phyloP scores from a whole-genome alignment of 257 asterid species.

The Scutellaria minor region DNA sequence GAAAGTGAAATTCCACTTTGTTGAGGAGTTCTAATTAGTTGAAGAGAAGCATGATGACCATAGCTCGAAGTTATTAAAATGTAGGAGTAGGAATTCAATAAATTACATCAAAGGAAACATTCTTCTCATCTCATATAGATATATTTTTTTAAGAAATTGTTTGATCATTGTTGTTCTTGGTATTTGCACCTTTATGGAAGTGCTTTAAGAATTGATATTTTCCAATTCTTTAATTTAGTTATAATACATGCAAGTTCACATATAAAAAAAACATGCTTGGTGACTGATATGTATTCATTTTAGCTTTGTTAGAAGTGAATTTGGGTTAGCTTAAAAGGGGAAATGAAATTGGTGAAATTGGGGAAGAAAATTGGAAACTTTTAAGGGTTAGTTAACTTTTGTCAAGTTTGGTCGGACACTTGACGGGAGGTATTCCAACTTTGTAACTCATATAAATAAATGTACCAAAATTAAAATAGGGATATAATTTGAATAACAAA shows the following conservation, averaged over 20 bases:
- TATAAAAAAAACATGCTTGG: neutral
- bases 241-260: neutral
- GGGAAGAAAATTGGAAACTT: too few species aligned
- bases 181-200: neutral
- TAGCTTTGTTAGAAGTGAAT: too few species aligned
- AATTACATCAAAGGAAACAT: neutral
- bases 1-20: conserved; percentile 8
- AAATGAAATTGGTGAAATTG: too few species aligned
- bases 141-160: neutral
- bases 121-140: neutral
- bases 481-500: too few species aligned
- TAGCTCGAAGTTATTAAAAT: neutral
- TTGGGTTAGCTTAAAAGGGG: too few species aligned
- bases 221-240: neutral
- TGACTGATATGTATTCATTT: neutral
- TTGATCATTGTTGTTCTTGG: neutral
- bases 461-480: too few species aligned
- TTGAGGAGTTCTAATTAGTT: conserved; percentile 17
- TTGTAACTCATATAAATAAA: too few species aligned
- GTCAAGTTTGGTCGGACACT: too few species aligned
- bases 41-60: neutral
- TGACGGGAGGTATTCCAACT: too few species aligned
- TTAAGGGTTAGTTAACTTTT: too few species aligned
- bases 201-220: neutral
- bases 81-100: conserved; percentile 15